These are phyloP conservation scores for Asclepias syriaca DNA, from an alignment of 257 asterid genomes.

Conservation along the genomic window DNA sequence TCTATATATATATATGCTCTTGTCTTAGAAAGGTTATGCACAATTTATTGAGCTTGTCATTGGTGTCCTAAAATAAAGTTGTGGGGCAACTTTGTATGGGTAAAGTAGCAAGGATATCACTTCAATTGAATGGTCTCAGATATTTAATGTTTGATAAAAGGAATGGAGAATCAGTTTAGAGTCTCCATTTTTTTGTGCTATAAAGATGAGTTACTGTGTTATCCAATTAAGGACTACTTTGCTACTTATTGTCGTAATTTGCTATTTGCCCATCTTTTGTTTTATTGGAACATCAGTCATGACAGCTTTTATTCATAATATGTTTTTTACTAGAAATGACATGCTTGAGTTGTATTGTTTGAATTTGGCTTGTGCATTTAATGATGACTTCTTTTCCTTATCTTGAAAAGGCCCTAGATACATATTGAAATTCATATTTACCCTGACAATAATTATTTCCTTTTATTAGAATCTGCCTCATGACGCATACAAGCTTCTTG, in stretches of 20 bases:
- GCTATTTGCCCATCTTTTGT: neutral
- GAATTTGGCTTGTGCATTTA: neutral
- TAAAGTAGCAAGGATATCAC: neutral
- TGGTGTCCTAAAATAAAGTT: neutral
- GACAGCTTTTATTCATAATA: neutral
- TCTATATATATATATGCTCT: neutral
- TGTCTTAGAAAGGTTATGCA: neutral
- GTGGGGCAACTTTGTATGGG: neutral
- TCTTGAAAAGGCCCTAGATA: neutral
- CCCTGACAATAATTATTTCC: conserved; percentile 11
- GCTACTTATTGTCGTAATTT: neutral
- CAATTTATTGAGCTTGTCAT: neutral
- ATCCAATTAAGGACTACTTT: neutral
- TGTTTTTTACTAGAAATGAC: neutral
- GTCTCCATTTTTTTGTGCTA: neutral
- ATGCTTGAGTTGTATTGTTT: neutral
- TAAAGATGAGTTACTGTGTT: neutral
- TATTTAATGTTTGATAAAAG: neutral
- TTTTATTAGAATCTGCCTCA: conserved; percentile 80
- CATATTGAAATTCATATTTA: neutral
- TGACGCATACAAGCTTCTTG: conserved; percentile 98
- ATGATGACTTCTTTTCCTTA: neutral
- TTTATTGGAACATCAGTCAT: neutral
- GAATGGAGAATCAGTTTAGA: neutral
- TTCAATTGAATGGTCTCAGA: neutral